phyloP scores from a whole-genome alignment of 495 filamentous ascomycete genomes.

The Trichoderma reesei region DNA sequence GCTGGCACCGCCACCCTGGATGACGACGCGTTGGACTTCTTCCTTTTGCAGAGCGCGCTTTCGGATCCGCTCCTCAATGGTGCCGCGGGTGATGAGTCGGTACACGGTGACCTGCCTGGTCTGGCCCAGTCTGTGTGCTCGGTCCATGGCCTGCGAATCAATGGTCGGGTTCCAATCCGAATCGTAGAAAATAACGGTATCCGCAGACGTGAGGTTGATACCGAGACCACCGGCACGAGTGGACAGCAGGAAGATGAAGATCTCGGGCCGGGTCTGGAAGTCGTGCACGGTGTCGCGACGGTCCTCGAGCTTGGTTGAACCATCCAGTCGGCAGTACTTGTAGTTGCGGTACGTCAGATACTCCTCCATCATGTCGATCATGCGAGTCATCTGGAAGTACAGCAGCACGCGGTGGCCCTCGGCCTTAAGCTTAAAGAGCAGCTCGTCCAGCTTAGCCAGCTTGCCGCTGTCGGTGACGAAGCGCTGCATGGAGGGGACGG shows the following conservation, averaged over 20 bases:
- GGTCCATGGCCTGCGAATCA: conserved; percentile 97
- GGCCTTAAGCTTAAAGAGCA: conserved; percentile 81
- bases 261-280: conserved; percentile 85
- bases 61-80: conserved; percentile 96
- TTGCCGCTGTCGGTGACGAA: conserved; percentile 98
- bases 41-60: conserved; percentile 98
- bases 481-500: conserved; percentile 94
- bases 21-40: conserved; percentile 97
- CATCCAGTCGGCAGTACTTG: conserved; percentile 94
- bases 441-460: conserved; percentile 79
- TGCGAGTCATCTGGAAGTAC: conserved; percentile 99
- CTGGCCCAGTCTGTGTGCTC: conserved; percentile 94
- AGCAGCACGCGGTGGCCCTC: conserved; percentile 88
- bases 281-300: conserved; percentile 92
- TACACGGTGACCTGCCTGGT: conserved; percentile 95
- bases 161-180: conserved; percentile 99
- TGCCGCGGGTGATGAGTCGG: conserved; percentile 91
- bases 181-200: conserved; percentile 98
- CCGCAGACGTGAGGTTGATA: conserved; percentile 89
- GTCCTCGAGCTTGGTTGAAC: conserved; percentile 97
- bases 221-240: conserved; percentile 95
- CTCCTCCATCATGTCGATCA: conserved; percentile 99
- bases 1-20: conserved; percentile 69
- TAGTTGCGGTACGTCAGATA: conserved; percentile 98
- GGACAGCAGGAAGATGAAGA: conserved; percentile 92